Base-by-base conservation (phyloP, 23 red algal species). In the Gracilariopsis chorda region DNA sequence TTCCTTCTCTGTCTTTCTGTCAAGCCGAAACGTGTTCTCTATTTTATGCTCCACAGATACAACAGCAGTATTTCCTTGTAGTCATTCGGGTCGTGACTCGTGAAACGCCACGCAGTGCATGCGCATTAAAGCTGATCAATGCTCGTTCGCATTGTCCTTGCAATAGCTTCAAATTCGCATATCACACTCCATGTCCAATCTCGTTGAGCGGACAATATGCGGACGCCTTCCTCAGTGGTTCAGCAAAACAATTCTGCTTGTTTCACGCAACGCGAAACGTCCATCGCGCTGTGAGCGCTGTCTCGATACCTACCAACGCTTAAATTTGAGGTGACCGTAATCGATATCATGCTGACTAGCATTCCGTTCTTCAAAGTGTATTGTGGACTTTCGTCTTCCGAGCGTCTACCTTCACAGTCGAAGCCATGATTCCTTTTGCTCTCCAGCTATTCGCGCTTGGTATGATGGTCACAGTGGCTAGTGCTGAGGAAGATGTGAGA, bases 241-340 rank as follows among this genome's bases (percentile, higher is more conserved):
- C 29, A n/a, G 28, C n/a, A 21, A 36, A 73, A 46, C 32, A 47
- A 46, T 73, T 47, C 28, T 73, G 67, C 40, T 73, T 73, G 42
- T 42, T 34, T 73, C 20, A 3, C 16, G 37, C 17, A 21, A 4
- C 9, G 23, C 16, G 12, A 21, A 73, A 27, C 20, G n/a, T 36
- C 47, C 12, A 73, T 42, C 20, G 37, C 64, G 28, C 47, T n/a
- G 5, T 46, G 2, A 46, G 17, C 1, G 42, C 23, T 17, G 11
- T 23, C 67, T 37, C 32, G 20, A 73, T 2, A 45, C 13, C 67
- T 34, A 25, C 8, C 28, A 25, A 73, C 67, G 40, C 67, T 73
- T 73, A 73, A 45, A 73, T 73, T 46, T 21, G 47, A 42, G 37
- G 67, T 73, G 23, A 73, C 67, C 67, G 40, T 46, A 73, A 73